Base-by-base conservation (phyloP, 2,329 filamentous ascomycete genomes). In the Sporothrix pseudoabietina region DNA sequence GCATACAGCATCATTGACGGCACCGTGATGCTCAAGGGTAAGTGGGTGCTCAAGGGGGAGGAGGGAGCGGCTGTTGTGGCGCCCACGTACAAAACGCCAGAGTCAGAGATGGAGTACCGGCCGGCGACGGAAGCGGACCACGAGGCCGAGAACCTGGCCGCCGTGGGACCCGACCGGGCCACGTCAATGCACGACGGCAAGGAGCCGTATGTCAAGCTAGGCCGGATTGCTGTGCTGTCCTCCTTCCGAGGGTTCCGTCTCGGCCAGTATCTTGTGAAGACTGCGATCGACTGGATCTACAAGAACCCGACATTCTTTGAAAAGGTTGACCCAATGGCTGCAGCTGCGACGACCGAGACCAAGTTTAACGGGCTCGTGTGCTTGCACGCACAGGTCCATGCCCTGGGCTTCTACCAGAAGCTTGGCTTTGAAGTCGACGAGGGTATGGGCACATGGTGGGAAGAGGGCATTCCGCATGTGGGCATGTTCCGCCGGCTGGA, bases 391-490 rank as follows among this genome's bases (percentile, higher is more conserved):
- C 94, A 97, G 83, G 86, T 87, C 72, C 81, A 84, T 44, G 89
- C 92, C 16, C 85, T 89, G 76, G 82, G 82, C 39, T 84, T 90
- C 77, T 98, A 94, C 89, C 82, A 83, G 78, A 87, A 85, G 78
- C 87, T 91, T 81, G 94, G 94, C 0, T 98, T 97, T 80, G 82
- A 84, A 75, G 84, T 88, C 10, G 94, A 98, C 81, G 86, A 92
- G 78, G 84, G 82, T 10, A 88, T 95, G 87, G 92, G 93, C 0
- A 85, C 80, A 44, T 98, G 94, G 94, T 85, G 86, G 75, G 94
- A 98, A 81, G 94, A 96, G 78, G 93, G 92, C 4, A 95, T 97
- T 72, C 85, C 88, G 76, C 94, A 97, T 83, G 86, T 97, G 22
- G 94, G 92, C 74, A 97, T 98, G 94, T 97, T 88, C 76, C 78